A percentile compares a stretch with the other conserved stretches of the same genome.
These are phyloP conservation scores for Grigorovia jiainica DNA, from an alignment of 805 yeast species.

Conservation along the genomic window DNA sequence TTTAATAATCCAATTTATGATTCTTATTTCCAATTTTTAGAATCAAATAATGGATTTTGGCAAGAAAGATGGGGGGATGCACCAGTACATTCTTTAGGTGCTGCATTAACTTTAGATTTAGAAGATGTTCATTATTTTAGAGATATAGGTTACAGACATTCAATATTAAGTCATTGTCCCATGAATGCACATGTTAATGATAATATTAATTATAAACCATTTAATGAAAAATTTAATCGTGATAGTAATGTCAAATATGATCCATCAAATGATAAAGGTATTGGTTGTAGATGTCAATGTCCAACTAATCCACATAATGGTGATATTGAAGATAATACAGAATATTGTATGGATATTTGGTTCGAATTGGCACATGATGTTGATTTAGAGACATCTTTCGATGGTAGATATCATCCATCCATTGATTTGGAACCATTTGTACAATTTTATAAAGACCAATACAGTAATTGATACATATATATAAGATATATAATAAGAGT, in stretches of 20 bases:
- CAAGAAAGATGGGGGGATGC: conserved; percentile 98
- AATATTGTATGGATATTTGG: conserved; percentile 48
- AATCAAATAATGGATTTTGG: conserved; percentile 72
- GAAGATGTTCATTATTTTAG: conserved; percentile 81
- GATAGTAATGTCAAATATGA: conserved; percentile 33
- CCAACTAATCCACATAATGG: conserved; percentile 38
- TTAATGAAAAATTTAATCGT: conserved; percentile 17
- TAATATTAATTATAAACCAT: conserved; percentile 40
- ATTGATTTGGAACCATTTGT: conserved; percentile 1
- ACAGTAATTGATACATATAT: too few species aligned
- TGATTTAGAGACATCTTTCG: conserved; percentile 5
- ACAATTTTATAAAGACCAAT: conserved; percentile 28
- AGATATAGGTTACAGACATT: conserved; percentile 84
- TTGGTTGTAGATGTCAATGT: conserved; percentile 84
- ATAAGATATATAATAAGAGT: too few species aligned
- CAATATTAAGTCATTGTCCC: conserved; percentile 80
- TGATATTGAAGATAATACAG: conserved; percentile 49
- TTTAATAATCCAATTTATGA: conserved; percentile 60
- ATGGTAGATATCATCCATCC: conserved; percentile 7
- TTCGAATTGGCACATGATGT: conserved; percentile 23
- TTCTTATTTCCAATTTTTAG: conserved; percentile 59
- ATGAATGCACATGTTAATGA: conserved; percentile 28
- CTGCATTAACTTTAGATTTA: conserved; percentile 61
- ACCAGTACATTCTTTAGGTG: conserved; percentile 82
- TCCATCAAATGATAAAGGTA: conserved; percentile 36